These are phyloP conservation scores for Mycena polygramma DNA, from an alignment of 768 basidiomycete genomes.

Conservation along the genomic window DNA sequence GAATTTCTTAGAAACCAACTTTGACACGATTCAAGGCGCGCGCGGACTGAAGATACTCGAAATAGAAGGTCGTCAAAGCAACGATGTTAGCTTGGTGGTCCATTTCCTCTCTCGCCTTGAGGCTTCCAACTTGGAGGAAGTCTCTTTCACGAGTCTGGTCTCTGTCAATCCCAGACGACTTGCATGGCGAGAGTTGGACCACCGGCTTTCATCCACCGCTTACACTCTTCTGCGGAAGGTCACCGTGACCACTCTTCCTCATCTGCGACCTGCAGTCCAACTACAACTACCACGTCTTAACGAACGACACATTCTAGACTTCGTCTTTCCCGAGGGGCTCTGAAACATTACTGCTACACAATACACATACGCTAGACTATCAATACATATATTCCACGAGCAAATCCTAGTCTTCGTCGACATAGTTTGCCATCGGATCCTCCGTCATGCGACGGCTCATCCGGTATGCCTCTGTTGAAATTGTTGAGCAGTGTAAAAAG, in stretches of 20 bases:
- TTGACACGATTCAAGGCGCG: constrained; percentile 3
- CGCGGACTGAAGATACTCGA: constrained; percentile 14
- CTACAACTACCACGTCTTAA: constrained; percentile 14
- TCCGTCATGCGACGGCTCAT: constrained; percentile 81
- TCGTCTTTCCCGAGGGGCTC: constrained; percentile 24
- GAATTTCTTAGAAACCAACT: constrained; percentile 5
- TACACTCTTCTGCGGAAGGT: constrained; percentile 19
- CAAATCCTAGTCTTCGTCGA: constrained; percentile 62
- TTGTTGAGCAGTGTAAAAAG: constrained; percentile 11
- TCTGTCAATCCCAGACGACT: background rate
- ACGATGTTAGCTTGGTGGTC: constrained; percentile 15
- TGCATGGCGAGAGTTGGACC: constrained; percentile 22
- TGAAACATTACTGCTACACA: constrained; percentile 31
- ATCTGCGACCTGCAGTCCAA: constrained; percentile 8
- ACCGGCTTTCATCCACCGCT: background rate
- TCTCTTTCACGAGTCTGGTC: constrained; percentile 16
- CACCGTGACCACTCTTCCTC: constrained; percentile 12
- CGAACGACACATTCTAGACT: constrained; percentile 17
- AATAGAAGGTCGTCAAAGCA: constrained; percentile 10
- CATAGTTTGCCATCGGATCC: constrained; percentile 95
- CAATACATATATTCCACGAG: constrained; percentile 30
- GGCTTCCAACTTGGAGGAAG: constrained; percentile 10
- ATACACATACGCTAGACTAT: constrained; percentile 18
- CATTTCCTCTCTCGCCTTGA: constrained; percentile 16
- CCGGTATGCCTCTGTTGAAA: constrained; percentile 86